A percentile compares a stretch with the other conserved stretches of the same genome.
These are phyloP conservation scores for Mediolabrus comicus DNA, from an alignment of 108 stramenopile genomes.

Conservation along the genomic window DNA sequence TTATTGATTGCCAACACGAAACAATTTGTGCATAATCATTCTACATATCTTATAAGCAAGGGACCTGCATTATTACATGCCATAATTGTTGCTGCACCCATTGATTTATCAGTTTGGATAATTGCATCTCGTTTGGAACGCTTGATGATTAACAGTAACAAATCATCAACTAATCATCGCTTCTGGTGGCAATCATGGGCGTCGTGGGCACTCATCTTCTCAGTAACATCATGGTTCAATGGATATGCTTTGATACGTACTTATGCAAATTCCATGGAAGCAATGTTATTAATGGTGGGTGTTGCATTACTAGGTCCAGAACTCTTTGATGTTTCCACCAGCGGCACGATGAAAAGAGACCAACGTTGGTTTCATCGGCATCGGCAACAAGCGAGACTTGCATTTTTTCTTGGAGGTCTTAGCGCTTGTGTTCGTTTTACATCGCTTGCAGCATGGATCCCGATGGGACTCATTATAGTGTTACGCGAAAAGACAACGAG, in stretches of 20 bases:
- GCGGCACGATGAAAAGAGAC: background rate
- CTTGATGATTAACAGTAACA: background rate
- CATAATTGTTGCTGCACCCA: slow-evolving; percentile 67
- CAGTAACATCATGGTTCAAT: slow-evolving; percentile 73
- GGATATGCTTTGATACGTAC: slow-evolving; percentile 81
- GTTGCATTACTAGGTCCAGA: slow-evolving; percentile 66
- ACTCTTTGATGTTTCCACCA: slow-evolving; percentile 29
- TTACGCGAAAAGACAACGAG: slow-evolving; percentile 21
- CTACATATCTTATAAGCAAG: slow-evolving; percentile 62
- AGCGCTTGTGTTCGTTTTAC: slow-evolving; percentile 80
- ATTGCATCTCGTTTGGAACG: slow-evolving; percentile 48
- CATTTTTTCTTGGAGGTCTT: slow-evolving; percentile 81
- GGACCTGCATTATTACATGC: slow-evolving; percentile 79
- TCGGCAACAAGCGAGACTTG: slow-evolving; percentile 36
- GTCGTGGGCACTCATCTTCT: slow-evolving; percentile 42
- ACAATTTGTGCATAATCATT: slow-evolving; percentile 38
- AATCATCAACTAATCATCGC: background rate
- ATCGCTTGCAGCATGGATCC: slow-evolving; percentile 77
- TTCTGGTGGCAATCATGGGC: slow-evolving; percentile 18
- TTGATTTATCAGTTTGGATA: slow-evolving; percentile 70
- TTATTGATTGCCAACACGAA: slow-evolving; percentile 1
- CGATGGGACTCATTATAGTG: slow-evolving; percentile 66
- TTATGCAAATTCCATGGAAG: slow-evolving; percentile 80
- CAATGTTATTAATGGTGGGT: slow-evolving; percentile 49
- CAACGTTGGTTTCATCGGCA: background rate